Evolutionary conservation across 257 asterid genomes (phyloP).

Genomic region (Capsicum pubescens): DNA sequence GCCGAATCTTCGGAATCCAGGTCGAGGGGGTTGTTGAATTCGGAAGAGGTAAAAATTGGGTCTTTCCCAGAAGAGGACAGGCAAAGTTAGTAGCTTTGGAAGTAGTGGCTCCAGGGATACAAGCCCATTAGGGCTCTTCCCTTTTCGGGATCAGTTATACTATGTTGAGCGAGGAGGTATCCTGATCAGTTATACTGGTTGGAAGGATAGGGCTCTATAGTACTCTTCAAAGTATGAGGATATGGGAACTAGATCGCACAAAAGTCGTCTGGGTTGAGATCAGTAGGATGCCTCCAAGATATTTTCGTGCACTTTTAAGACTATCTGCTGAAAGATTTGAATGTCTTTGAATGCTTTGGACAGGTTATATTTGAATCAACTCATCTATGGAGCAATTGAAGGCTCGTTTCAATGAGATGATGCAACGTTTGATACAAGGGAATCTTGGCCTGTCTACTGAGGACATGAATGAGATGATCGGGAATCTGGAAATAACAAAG

Average conservation of each 20-base stretch:
- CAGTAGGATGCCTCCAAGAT: constrained; percentile 92
- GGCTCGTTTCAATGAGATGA: no score
- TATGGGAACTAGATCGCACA: constrained; percentile 95
- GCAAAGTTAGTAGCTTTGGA: constrained; percentile 60
- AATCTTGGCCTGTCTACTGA: no score
- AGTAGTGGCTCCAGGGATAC: constrained; percentile 77
- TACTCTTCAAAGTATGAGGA: constrained; percentile 93
- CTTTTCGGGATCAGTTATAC: no score
- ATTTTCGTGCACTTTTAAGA: constrained; percentile 86
- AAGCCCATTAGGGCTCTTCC: constrained; percentile 64
- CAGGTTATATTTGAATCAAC: constrained; percentile 43
- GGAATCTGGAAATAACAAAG: no score
- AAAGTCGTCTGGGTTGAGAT: constrained; percentile 88
- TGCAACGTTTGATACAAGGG: no score
- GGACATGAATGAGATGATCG: no score
- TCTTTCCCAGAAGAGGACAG: constrained; percentile 67
- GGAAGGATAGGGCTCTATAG: constrained; percentile 95
- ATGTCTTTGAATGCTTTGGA: constrained; percentile 66
- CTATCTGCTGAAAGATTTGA: constrained; percentile 92
- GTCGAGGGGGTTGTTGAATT: constrained; percentile 45
- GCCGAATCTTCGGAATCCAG: constrained; percentile 70
- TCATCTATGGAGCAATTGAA: no score
- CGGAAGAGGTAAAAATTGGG: constrained; percentile 55
- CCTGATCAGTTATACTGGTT: constrained; percentile 34
- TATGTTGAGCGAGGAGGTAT: no score